Percentiles rank a stretch among this genome's conserved stretches.
phyloP scores from a whole-genome alignment of 23 red algal species.

The Gracilaria vermiculophylla region DNA sequence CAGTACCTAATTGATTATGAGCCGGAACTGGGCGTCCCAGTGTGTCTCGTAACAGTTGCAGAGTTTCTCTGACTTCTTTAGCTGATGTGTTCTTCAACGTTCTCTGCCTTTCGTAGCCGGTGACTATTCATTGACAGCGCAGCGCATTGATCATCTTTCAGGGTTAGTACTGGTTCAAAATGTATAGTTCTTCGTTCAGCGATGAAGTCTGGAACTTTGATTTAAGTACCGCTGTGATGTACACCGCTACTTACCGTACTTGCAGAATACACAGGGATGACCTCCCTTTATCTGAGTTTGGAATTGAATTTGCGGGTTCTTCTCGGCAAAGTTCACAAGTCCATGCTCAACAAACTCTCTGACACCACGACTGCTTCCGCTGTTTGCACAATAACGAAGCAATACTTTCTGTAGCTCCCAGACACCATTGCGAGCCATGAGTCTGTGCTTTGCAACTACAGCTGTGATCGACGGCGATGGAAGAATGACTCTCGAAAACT shows the following conservation, averaged over 20 bases:
- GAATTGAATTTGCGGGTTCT: conserved; percentile 70
- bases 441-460: too few relatives aligned
- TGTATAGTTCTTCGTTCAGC: neutral
- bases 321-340: conserved; percentile 18
- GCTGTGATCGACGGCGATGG: too few relatives aligned
- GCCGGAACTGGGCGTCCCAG: conserved; percentile 42
- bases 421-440: conserved; percentile 67
- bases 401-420: conserved; percentile 62
- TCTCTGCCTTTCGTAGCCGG: conserved; percentile 50
- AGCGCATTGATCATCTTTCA: neutral
- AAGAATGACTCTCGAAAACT: too few relatives aligned
- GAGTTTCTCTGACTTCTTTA: conserved; percentile 25
- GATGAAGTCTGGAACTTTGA: too few relatives aligned
- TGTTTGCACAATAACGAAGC: conserved; percentile 51
- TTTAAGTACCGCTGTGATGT: too few relatives aligned
- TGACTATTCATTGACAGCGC: neutral
- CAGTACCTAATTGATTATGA: conserved; percentile 46
- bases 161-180: neutral
- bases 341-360: conserved; percentile 62
- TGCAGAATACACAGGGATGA: conserved; percentile 55
- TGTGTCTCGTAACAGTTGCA: conserved; percentile 49
- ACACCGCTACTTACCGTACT: conserved; percentile 36
- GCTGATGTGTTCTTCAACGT: conserved; percentile 36
- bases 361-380: conserved; percentile 77
- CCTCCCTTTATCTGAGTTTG: conserved; percentile 44